These are phyloP conservation scores for Senecio squalidus DNA, from an alignment of 140 eudicot genomes.

Conservation along the genomic window DNA sequence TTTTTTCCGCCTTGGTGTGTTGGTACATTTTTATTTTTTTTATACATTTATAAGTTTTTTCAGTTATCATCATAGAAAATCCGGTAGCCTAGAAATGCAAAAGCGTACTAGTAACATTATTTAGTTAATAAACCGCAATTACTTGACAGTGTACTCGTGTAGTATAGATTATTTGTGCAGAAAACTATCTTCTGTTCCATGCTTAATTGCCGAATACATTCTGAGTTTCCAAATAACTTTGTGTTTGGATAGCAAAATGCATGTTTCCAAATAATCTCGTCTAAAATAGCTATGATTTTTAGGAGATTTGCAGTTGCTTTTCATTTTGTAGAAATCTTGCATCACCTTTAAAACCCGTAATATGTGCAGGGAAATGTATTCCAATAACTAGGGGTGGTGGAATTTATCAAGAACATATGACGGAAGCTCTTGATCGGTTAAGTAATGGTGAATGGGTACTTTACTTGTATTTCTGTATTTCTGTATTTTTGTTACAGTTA, in stretches of 20 bases:
- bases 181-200: background rate
- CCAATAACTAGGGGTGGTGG: constrained; percentile 98
- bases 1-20: constrained; percentile 81
- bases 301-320: background rate
- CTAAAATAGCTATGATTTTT: background rate
- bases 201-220: background rate
- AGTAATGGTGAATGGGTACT: constrained; percentile 89
- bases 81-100: too few relatives aligned
- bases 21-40: background rate
- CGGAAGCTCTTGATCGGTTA: constrained; percentile 92
- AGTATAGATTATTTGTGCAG: too few relatives aligned
- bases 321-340: background rate
- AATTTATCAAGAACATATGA: constrained; percentile 89
- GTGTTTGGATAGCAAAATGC: too few relatives aligned
- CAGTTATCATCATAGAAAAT: too few relatives aligned
- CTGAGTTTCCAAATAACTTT: background rate
- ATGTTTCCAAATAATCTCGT: too few relatives aligned
- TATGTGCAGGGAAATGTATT: constrained; percentile 87
- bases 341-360: constrained; percentile 5
- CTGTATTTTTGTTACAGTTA: background rate
- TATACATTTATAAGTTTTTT: background rate
- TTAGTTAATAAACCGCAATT: too few relatives aligned
- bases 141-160: too few relatives aligned
- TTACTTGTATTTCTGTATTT: constrained; percentile 7
- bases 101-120: too few relatives aligned